Conservation (phyloP, 805 yeast species). For the Yarrowia osloensis region DNA sequence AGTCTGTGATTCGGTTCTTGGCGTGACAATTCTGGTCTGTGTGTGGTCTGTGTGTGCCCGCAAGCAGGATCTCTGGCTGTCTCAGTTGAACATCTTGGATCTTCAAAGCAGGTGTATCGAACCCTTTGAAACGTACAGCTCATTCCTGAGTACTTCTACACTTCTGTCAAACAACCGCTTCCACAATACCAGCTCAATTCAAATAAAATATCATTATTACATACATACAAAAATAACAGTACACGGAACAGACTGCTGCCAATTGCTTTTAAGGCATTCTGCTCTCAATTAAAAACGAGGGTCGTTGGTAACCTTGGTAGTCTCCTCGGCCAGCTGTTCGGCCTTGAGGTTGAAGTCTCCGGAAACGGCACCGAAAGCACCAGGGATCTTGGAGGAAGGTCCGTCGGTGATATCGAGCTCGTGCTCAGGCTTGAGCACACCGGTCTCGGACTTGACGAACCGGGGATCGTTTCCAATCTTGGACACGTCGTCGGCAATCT, state of each 20-base stretch:
- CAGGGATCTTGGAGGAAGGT: neutral
- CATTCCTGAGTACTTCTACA: too few species aligned
- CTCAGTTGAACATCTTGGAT: too few species aligned
- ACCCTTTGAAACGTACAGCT: too few species aligned
- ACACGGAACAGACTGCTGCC: neutral
- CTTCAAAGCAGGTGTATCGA: too few species aligned
- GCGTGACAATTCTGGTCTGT: too few species aligned
- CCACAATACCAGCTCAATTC: neutral
- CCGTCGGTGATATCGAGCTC: neutral
- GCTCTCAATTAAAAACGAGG: neutral
- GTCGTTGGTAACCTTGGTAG: neutral
- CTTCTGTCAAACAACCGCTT: too few species aligned
- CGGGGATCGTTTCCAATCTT: slow-evolving; percentile 3
- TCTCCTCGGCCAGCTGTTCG: neutral
- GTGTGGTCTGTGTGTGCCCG: too few species aligned
- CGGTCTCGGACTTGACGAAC: neutral
- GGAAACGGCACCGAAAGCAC: neutral
- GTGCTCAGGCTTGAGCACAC: neutral
- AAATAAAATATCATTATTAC: neutral
- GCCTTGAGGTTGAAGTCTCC: slow-evolving; percentile 2
- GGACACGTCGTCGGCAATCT: neutral
- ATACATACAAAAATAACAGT: neutral
- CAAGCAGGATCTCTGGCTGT: too few species aligned
- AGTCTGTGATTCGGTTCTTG: too few species aligned
- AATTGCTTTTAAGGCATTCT: neutral